Evolutionary conservation across 2,329 filamentous ascomycete genomes (phyloP).

Genomic region (Nemania diffusa): DNA sequence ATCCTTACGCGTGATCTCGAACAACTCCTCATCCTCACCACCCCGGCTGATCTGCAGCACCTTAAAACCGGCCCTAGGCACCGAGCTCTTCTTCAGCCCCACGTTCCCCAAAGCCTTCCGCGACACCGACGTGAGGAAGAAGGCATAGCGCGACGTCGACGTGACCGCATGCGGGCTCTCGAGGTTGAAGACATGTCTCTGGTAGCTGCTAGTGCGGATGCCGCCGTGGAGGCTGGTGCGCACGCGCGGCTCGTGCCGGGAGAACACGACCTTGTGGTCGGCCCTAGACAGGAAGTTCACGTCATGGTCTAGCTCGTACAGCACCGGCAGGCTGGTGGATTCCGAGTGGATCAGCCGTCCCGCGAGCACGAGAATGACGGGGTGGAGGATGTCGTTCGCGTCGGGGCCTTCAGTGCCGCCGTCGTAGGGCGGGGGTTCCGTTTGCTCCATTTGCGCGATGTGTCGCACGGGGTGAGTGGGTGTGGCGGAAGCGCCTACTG

Average conservation of each 20-base stretch:
- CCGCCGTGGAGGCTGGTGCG: conserved; percentile 6
- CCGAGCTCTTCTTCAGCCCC: conserved; percentile 30
- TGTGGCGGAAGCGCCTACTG: neutral
- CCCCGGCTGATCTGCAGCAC: conserved; percentile 17
- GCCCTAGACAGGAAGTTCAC: conserved; percentile 26
- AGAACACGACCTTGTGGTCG: conserved; percentile 29
- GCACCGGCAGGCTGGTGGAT: conserved; percentile 48
- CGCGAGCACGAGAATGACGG: conserved; percentile 52
- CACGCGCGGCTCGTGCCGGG: conserved; percentile 22
- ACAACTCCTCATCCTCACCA: conserved; percentile 20
- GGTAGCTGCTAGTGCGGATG: neutral
- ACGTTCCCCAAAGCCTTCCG: conserved; percentile 23
- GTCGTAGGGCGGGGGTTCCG: conserved; percentile 25
- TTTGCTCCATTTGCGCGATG: conserved; percentile 10
- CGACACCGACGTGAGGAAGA: conserved; percentile 15
- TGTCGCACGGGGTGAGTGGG: neutral
- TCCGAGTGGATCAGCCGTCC: conserved; percentile 56
- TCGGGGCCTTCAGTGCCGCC: neutral
- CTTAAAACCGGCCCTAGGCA: conserved; percentile 15
- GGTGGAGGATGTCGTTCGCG: conserved; percentile 21
- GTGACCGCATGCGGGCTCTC: conserved; percentile 16
- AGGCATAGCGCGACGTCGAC: conserved; percentile 15
- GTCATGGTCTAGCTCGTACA: conserved; percentile 33
- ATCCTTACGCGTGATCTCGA: conserved; percentile 28
- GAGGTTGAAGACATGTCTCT: conserved; percentile 30